Evolutionary conservation across 768 basidiomycete genomes (phyloP).

Genomic region (Russula compacta): DNA sequence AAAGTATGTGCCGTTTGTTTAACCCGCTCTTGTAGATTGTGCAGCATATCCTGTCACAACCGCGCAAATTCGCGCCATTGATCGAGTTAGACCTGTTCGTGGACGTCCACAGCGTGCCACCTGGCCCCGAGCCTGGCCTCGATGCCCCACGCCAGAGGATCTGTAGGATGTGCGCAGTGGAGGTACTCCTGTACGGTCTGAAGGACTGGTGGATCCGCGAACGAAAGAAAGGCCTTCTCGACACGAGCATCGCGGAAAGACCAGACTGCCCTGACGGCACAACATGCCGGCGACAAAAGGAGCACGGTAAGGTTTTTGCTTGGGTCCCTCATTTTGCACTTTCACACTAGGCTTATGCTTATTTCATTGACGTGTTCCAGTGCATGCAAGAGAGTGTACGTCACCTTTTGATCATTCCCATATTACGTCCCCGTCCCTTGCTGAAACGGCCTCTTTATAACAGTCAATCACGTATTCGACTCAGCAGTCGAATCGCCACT

Average conservation of each 20-base stretch:
- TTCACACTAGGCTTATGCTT: not conserved
- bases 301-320: conserved; percentile 42
- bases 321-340: not conserved
- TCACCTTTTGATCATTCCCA: conserved; percentile 4
- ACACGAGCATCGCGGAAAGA: conserved; percentile 44
- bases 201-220: conserved; percentile 80
- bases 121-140: conserved; percentile 47
- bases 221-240: conserved; percentile 58
- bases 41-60: conserved; percentile 47
- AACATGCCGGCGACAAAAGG: conserved; percentile 51
- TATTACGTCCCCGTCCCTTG: not conserved
- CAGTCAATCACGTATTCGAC: conserved; percentile 30
- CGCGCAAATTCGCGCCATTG: conserved; percentile 53
- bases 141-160: conserved; percentile 50
- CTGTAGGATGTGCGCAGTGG: conserved; percentile 66
- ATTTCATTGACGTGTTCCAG: conserved; percentile 28
- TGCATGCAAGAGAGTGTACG: conserved; percentile 71
- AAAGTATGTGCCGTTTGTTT: not conserved
- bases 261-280: conserved; percentile 62
- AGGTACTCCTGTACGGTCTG: conserved; percentile 66
- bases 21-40: conserved; percentile 42
- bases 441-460: not conserved
- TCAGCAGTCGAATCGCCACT: not conserved
- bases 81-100: conserved; percentile 63
- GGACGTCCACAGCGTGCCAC: conserved; percentile 53